phyloP scores from a whole-genome alignment of 768 basidiomycete genomes.

The Chlorophyllum brunneum region DNA sequence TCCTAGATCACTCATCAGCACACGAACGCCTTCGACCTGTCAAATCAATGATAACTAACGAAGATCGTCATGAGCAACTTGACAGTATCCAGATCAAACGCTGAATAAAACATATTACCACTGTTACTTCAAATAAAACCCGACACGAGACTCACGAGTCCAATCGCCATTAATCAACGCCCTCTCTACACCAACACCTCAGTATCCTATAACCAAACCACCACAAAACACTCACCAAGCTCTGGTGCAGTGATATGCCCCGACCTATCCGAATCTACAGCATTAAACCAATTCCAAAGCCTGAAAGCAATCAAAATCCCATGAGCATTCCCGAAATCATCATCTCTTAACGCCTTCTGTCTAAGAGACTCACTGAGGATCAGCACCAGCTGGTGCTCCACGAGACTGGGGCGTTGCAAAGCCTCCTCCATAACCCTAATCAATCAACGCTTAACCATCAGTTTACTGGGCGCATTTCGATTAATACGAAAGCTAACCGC shows the following conservation, averaged over 20 bases:
- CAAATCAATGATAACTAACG: conserved; percentile 34
- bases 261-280: conserved; percentile 69
- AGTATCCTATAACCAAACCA: neutral
- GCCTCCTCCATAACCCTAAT: conserved; percentile 35
- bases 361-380: conserved; percentile 78
- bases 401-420: conserved; percentile 30
- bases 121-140: neutral
- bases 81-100: conserved; percentile 83
- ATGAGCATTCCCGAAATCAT: neutral
- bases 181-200: conserved; percentile 29
- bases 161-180: conserved; percentile 63
- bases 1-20: conserved; percentile 34
- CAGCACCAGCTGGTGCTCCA: conserved; percentile 62
- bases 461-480: neutral
- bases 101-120: conserved; percentile 30
- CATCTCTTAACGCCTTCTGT: too few species aligned
- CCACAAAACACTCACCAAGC: conserved; percentile 48
- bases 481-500: conserved; percentile 14
- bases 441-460: neutral
- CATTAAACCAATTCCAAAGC: conserved; percentile 68
- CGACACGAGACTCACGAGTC: conserved; percentile 51
- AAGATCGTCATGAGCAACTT: conserved; percentile 83
- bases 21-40: too few species aligned
- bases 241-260: conserved; percentile 62
- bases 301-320: conserved; percentile 28